A percentile compares a stretch with the other conserved stretches of the same genome.
phyloP scores from a whole-genome alignment of 306 rosid species.

The Lathyrus aphaca region DNA sequence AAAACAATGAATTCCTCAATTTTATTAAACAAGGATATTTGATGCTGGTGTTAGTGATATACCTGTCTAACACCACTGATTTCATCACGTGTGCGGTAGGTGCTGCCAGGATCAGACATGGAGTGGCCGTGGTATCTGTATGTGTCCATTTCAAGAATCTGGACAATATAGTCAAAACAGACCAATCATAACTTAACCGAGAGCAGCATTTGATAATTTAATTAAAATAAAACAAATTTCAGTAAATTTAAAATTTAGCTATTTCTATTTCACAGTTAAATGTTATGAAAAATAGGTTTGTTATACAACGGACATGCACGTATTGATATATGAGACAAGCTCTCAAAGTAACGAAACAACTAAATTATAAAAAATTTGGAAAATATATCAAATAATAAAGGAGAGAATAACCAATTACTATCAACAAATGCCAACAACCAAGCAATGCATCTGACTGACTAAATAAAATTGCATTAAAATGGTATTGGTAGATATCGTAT shows the following conservation, averaged over 20 bases:
- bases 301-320: background rate
- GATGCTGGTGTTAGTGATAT: constrained; percentile 16
- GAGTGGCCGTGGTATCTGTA: constrained; percentile 99
- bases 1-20: constrained; percentile 18
- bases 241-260: constrained; percentile 22
- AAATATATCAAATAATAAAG: too few species aligned
- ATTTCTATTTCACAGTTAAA: constrained; percentile 15
- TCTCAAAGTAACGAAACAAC: background rate
- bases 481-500: background rate
- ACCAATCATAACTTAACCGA: constrained; percentile 21
- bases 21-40: background rate
- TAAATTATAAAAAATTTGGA: background rate
- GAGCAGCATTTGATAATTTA: constrained; percentile 16
- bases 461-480: background rate
- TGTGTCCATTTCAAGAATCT: constrained; percentile 99
- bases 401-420: background rate
- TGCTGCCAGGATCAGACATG: constrained; percentile 99
- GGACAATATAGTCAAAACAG: constrained; percentile 42
- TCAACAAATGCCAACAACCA: background rate
- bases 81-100: constrained; percentile 97
- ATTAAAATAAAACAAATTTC: constrained; percentile 9
- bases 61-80: constrained; percentile 97
- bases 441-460: background rate
- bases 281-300: background rate
- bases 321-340: background rate